Percentiles rank a stretch among this genome's conserved stretches.
Conservation (phyloP, 805 yeast species). For the Candida endomychidarum region DNA sequence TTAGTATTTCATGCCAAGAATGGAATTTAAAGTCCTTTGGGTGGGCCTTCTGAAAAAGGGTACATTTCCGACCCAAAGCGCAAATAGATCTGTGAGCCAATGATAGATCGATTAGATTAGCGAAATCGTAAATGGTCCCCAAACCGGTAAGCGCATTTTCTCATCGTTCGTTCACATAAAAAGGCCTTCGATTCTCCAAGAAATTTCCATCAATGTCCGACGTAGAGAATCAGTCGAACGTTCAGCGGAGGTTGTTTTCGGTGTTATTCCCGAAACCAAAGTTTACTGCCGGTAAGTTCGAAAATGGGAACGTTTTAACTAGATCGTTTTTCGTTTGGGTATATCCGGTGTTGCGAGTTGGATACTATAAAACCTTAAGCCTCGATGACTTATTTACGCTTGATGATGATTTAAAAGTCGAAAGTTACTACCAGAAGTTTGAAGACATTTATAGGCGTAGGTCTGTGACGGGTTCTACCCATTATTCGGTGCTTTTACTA, state of each 20-base stretch:
- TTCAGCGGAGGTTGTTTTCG: slow-evolving; percentile 36
- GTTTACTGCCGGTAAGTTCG: slow-evolving; percentile 44
- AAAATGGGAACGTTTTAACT: slow-evolving; percentile 37
- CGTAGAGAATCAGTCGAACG: neutral
- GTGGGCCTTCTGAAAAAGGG: neutral
- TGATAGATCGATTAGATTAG: slow-evolving; percentile 2
- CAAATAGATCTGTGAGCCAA: neutral
- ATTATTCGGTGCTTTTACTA: neutral
- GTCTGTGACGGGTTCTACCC: slow-evolving; percentile 13
- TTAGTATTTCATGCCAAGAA: no score
- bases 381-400: slow-evolving; percentile 57
- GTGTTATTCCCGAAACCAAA: slow-evolving; percentile 29
- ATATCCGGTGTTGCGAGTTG: slow-evolving; percentile 57
- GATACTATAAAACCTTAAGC: slow-evolving; percentile 69
- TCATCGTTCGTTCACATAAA: neutral
- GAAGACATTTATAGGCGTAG: slow-evolving; percentile 12
- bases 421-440: slow-evolving; percentile 27
- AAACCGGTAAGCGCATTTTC: neutral
- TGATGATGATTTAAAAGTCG: slow-evolving; percentile 36
- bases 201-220: no score
- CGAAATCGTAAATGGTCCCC: slow-evolving; percentile 1
- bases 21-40: no score
- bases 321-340: slow-evolving; percentile 66
- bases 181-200: no score
- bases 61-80: no score